Base-by-base conservation (phyloP, 306 rosid species). In the Lathyrus tuberosus region DNA sequence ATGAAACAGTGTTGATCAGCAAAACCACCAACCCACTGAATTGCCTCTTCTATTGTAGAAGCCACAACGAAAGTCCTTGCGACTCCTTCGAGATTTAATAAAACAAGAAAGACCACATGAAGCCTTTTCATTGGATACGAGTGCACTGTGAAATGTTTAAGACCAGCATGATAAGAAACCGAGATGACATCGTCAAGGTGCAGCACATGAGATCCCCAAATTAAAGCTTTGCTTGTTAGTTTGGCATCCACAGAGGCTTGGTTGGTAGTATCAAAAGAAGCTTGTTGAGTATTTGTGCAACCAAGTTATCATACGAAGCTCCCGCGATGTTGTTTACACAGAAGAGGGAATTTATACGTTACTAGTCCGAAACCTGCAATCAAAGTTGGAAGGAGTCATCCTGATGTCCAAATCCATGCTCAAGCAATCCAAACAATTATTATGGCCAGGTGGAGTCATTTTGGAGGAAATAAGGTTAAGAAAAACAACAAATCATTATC, bases 11-110 rank as follows among this genome's bases (percentile, higher is more conserved):
- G 95, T 77, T 94, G 99, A 82, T 94, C 99, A 11, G 99, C 99
- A 87, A 91, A 87, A 52, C 92, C 97, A 41, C 92, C 96, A 80
- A 94, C 96, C 99, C 99, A 94, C 48, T 86, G 96, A 80, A 94
- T 69, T 48, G 99, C 99, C 79, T 94, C 99, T 60, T 94, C 99
- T 24, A 79, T 44, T 38, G 74, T 88, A 76, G 97, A 82, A 65
- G 99, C 96, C 73, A 83, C 72, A 86, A 40, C 95, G 91, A 48
- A 81, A 87, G 81, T 94, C 97, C 79, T 84, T 94, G 64, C 80
- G 83, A 77, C 75, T 81, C 79, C 99, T 86, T 74, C 69, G 78
- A 26, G 97, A 58, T 80, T 87, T 94, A 15, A 82, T 76, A 67
- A 94, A 82, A 77, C 95, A 88, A 31, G 96, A 87, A 81, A 93